phyloP scores from a whole-genome alignment of 371 early-diverging fungal species.

The Phascolomyces articulosus region DNA sequence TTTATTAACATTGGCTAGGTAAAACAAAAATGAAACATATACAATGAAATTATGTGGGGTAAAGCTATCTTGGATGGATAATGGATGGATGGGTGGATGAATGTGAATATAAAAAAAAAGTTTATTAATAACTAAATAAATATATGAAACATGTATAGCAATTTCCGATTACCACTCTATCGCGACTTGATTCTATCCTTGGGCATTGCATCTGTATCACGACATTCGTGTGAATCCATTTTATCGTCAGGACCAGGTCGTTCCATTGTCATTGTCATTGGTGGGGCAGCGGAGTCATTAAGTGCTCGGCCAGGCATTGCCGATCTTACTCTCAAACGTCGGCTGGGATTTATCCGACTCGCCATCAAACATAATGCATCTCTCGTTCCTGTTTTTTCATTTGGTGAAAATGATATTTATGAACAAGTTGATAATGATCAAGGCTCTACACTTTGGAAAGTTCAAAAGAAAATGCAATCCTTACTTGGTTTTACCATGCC shows the following conservation, averaged over 20 bases:
- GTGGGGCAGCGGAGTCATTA: constrained; percentile 81
- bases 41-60: too few species aligned
- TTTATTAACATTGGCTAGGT: constrained; percentile 58
- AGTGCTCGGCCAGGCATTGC: constrained; percentile 65
- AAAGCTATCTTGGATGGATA: too few species aligned
- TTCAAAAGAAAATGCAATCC: constrained; percentile 66
- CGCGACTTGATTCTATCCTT: constrained; percentile 73
- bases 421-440: constrained; percentile 59
- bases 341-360: constrained; percentile 83
- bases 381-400: constrained; percentile 76
- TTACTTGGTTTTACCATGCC: constrained; percentile 72
- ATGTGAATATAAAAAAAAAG: too few species aligned
- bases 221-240: constrained; percentile 72
- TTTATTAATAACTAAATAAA: too few species aligned
- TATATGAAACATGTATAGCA: constrained; percentile 25
- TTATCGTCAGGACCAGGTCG: constrained; percentile 77
- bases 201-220: constrained; percentile 81
- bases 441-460: constrained; percentile 51
- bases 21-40: background rate
- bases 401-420: constrained; percentile 88
- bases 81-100: too few species aligned
- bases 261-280: constrained; percentile 78
- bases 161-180: constrained; percentile 76
- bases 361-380: constrained; percentile 73
- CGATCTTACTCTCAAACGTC: constrained; percentile 70